Evolutionary conservation across 768 basidiomycete species (phyloP).

Genomic region (Daedaleopsis nitida): DNA sequence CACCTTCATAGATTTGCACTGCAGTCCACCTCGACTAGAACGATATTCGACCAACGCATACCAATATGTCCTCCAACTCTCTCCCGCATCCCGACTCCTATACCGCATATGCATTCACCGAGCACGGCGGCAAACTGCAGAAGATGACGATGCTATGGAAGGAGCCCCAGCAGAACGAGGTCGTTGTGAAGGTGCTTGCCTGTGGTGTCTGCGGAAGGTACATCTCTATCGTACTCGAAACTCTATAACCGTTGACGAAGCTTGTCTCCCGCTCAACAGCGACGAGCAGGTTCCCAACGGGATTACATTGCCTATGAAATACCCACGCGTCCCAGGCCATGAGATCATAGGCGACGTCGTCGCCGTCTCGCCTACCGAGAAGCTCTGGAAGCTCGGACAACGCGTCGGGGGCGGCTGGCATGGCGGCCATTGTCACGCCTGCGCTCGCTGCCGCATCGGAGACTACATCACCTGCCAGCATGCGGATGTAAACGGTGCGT

Average conservation of each 20-base stretch:
- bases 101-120: conserved; percentile 22
- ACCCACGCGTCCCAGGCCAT: conserved; percentile 30
- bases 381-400: conserved; percentile 28
- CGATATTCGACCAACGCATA: too few relatives aligned
- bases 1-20: too few relatives aligned
- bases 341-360: conserved; percentile 32
- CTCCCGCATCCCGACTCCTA: conserved; percentile 19
- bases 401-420: conserved; percentile 36
- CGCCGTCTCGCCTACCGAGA: conserved; percentile 23
- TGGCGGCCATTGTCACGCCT: conserved; percentile 29
- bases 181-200: conserved; percentile 30
- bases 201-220: conserved; percentile 31
- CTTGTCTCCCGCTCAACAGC: not conserved
- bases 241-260: too few relatives aligned
- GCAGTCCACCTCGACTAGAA: too few relatives aligned
- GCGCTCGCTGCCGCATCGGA: conserved; percentile 27
- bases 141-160: conserved; percentile 24
- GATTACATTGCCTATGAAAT: not conserved
- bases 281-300: not conserved
- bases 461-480: conserved; percentile 29
- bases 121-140: conserved; percentile 21
- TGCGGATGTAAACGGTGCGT: conserved; percentile 23
- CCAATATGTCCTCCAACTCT: not conserved
- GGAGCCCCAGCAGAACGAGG: conserved; percentile 20
- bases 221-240: too few relatives aligned